Conservation (phyloP, 768 basidiomycete genomes). For the Boletus eberwhitei region DNA sequence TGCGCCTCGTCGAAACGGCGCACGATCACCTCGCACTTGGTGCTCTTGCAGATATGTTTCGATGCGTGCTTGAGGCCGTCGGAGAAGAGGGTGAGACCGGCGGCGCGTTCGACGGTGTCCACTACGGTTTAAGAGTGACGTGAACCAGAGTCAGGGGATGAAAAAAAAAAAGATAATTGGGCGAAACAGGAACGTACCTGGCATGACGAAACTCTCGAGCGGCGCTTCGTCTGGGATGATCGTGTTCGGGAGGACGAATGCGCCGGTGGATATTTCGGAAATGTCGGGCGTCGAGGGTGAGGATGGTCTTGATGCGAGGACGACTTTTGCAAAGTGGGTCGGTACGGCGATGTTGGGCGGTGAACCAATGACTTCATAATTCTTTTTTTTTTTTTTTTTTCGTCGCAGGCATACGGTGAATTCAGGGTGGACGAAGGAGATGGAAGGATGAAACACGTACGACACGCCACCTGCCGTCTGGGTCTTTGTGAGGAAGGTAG, state of each 20-base stretch:
- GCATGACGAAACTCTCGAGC: conserved; percentile 76
- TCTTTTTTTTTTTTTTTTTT: conserved; percentile 42
- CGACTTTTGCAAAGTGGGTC: conserved; percentile 97
- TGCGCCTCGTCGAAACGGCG: conserved; percentile 89
- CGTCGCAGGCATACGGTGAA: not conserved
- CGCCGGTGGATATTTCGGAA: conserved; percentile 80
- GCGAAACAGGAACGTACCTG: conserved; percentile 45
- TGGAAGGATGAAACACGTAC: conserved; percentile 46
- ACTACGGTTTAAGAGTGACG: conserved; percentile 43
- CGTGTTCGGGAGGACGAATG: conserved; percentile 96
- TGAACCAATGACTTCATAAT: conserved; percentile 91
- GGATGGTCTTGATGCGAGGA: conserved; percentile 71
- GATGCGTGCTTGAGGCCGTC: conserved; percentile 69
- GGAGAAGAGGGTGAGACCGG: conserved; percentile 86
- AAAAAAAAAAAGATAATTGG: not conserved
- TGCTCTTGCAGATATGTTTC: conserved; percentile 84
- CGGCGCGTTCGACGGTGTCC: conserved; percentile 86
- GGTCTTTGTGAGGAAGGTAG: conserved; percentile 83
- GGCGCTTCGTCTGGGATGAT: conserved; percentile 81
- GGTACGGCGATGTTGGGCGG: conserved; percentile 91
- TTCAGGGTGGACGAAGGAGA: not conserved
- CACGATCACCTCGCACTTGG: conserved; percentile 85
- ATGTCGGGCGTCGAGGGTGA: conserved; percentile 70
- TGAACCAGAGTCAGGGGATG: not conserved
- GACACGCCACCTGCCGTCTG: conserved; percentile 94